Conservation (phyloP, 163 green algal genomes). For the Scenedesmus sp. region DNA sequence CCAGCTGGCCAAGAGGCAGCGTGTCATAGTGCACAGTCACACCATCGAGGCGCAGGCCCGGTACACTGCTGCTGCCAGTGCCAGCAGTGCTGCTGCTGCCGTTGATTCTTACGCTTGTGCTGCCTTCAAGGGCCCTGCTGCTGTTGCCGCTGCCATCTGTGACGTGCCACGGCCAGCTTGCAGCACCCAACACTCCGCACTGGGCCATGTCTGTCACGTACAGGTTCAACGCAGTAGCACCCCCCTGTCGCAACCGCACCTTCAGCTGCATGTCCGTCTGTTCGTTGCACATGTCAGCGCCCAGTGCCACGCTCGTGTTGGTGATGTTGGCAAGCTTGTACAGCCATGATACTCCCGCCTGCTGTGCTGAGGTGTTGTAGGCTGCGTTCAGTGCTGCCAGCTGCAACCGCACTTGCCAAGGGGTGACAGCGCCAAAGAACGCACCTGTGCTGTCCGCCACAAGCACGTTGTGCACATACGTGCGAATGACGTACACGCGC, state of each 20-base stretch:
- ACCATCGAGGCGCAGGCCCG: neutral
- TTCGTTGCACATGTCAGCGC: slow-evolving; percentile 14
- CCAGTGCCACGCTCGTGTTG: neutral
- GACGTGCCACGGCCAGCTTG: slow-evolving; percentile 13
- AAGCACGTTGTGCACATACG: slow-evolving; percentile 16
- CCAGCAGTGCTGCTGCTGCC: neutral
- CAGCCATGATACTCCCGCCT: neutral
- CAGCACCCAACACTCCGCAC: slow-evolving; percentile 13
- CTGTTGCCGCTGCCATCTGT: neutral
- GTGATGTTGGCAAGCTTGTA: slow-evolving; percentile 13
- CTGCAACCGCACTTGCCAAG: neutral
- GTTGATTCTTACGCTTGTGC: neutral
- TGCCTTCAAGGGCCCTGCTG: neutral
- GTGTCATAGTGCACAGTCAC: slow-evolving; percentile 28
- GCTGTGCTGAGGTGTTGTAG: slow-evolving; percentile 1
- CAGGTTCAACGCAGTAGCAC: slow-evolving; percentile 13
- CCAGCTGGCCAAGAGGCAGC: neutral
- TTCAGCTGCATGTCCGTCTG: neutral
- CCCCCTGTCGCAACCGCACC: neutral
- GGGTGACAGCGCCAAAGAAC: neutral
- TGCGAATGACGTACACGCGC: neutral
- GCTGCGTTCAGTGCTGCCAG: slow-evolving; percentile 4
- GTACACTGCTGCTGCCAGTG: neutral
- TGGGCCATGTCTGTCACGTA: slow-evolving; percentile 16
- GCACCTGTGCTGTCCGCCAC: neutral